Conservation (phyloP, 441 rosid genomes). For the Raphanus hybrid region DNA sequence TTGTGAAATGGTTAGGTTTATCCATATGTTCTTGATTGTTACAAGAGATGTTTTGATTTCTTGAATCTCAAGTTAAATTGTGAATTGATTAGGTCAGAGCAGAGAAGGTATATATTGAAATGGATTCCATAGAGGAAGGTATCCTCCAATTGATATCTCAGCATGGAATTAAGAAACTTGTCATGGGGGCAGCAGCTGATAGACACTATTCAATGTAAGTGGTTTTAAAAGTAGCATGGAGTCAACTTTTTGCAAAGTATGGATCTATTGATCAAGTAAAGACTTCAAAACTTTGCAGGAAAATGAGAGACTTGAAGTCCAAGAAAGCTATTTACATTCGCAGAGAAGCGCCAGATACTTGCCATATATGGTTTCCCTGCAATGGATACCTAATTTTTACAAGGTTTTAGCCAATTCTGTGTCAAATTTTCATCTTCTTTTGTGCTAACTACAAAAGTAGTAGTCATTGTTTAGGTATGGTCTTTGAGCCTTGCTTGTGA, state of each 20-base stretch:
- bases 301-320: conserved; percentile 63
- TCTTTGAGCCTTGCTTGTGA: conserved; percentile 9
- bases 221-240: not conserved
- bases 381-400: conserved; percentile 58
- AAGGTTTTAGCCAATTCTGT: conserved; percentile 48
- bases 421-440: conserved; percentile 11
- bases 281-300: conserved; percentile 52
- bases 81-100: conserved; percentile 56
- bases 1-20: conserved; percentile 47
- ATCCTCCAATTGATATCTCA: conserved; percentile 60
- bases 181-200: conserved; percentile 92
- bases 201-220: conserved; percentile 61
- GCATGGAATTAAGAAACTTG: conserved; percentile 68
- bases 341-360: conserved; percentile 60
- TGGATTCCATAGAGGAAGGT: conserved; percentile 65
- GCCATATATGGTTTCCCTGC: conserved; percentile 85
- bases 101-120: conserved; percentile 60
- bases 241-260: not conserved
- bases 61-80: not conserved
- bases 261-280: not conserved
- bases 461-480: not conserved
- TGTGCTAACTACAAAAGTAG: not conserved
- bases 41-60: not conserved
- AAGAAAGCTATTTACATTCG: conserved; percentile 68
- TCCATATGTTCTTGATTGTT: not conserved